phyloP scores from a whole-genome alignment of 257 asterid species.

The Marsdenia floribunda region DNA sequence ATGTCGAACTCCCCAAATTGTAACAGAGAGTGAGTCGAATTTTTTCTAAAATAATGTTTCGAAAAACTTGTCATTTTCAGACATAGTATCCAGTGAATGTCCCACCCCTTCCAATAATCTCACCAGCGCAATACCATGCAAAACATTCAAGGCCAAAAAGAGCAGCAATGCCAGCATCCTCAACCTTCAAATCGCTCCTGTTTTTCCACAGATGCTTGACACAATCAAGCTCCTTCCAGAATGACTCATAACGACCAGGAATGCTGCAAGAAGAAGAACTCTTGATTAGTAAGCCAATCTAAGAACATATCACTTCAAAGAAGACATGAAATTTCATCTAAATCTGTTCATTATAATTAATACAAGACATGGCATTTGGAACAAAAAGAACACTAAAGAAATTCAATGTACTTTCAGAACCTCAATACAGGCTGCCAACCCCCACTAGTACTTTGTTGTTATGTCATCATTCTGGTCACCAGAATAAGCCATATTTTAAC shows the following conservation, averaged over 20 bases:
- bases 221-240: conserved; percentile 77
- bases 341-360: background rate
- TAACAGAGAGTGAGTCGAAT: conserved; percentile 19
- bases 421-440: background rate
- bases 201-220: conserved; percentile 81
- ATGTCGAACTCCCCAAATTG: conserved; percentile 20
- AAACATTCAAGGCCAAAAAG: conserved; percentile 83
- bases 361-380: background rate
- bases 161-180: conserved; percentile 88
- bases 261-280: conserved; percentile 45
- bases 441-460: background rate
- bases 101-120: conserved; percentile 88
- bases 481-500: background rate
- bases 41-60: conserved; percentile 17
- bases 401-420: background rate
- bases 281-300: background rate
- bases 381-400: conserved; percentile 3
- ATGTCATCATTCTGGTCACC: background rate
- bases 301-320: background rate
- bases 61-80: conserved; percentile 32
- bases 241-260: conserved; percentile 70
- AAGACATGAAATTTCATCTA: background rate
- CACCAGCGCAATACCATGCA: conserved; percentile 98
- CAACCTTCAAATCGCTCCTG: conserved; percentile 73
- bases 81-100: conserved; percentile 89